Percentiles rank a stretch among this genome's conserved stretches.
Conservation (phyloP, 495 filamentous ascomycete genomes). For the Wilcoxina mikolae region DNA sequence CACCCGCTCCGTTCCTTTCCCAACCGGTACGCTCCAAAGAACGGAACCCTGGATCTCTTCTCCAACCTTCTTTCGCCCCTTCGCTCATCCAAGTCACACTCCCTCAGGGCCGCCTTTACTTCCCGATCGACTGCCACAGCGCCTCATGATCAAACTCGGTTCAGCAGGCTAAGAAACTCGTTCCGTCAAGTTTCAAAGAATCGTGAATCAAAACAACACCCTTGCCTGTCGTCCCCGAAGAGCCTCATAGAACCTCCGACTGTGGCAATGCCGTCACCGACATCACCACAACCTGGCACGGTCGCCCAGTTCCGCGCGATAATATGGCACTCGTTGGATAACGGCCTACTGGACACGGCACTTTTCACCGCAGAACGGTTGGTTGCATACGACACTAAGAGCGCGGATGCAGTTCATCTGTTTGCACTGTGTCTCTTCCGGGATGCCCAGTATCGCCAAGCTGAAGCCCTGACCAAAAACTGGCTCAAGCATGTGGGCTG, state of each 20-base stretch:
- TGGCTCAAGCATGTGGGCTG: conserved; percentile 57
- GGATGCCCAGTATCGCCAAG: conserved; percentile 58
- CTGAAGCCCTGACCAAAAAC: conserved; percentile 28
- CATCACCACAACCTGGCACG: conserved; percentile 42
- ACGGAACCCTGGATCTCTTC: conserved; percentile 24
- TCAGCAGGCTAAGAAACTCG: conserved; percentile 24
- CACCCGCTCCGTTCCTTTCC: neutral
- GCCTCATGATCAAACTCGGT: conserved; percentile 25
- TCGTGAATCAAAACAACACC: conserved; percentile 5
- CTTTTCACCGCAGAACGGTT: conserved; percentile 83
- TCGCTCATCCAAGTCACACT: conserved; percentile 17
- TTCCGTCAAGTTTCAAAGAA: conserved; percentile 14
- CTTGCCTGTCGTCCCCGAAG: neutral
- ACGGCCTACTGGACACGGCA: conserved; percentile 70
- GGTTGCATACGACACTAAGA: conserved; percentile 62
- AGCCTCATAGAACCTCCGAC: neutral
- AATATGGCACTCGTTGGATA: conserved; percentile 88
- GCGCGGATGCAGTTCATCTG: conserved; percentile 66
- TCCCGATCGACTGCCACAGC: conserved; percentile 11
- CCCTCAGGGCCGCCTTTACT: conserved; percentile 14
- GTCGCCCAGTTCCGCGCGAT: conserved; percentile 64
- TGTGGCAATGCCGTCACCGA: neutral
- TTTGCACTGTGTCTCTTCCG: conserved; percentile 70
- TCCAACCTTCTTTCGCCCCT: conserved; percentile 26
- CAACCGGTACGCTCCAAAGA: conserved; percentile 10